These are phyloP conservation scores for Saturnispora kantuleensis DNA, from an alignment of 805 yeast species.

Conservation along the genomic window DNA sequence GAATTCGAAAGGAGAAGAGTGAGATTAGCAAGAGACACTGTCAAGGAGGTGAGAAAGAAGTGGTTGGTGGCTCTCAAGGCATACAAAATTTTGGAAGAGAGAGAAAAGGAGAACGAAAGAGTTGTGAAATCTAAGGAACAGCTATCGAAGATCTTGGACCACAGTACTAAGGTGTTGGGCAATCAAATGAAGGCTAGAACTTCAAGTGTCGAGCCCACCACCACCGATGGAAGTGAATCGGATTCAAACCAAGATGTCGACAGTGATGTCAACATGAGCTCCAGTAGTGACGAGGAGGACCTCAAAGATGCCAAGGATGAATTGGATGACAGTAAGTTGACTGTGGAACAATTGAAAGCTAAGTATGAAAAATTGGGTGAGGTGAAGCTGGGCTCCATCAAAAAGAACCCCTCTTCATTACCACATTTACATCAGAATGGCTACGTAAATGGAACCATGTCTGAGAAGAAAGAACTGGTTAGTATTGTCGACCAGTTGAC, in stretches of 20 bases:
- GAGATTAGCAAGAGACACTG: constrained; percentile 69
- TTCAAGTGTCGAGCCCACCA: constrained; percentile 12
- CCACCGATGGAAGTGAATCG: constrained; percentile 9
- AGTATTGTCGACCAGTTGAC: constrained; percentile 22
- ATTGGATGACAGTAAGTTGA: constrained; percentile 38
- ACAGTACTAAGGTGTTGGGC: constrained; percentile 81
- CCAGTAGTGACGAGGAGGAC: constrained; percentile 23
- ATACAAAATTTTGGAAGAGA: constrained; percentile 58
- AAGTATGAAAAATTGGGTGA: constrained; percentile 42
- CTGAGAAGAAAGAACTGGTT: constrained; percentile 4
- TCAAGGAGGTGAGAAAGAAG: constrained; percentile 75
- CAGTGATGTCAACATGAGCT: constrained; percentile 18
- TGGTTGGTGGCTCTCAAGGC: constrained; percentile 89
- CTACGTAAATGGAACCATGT: neutral
- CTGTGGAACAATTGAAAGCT: constrained; percentile 45
- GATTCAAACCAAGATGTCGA: constrained; percentile 11
- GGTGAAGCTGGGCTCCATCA: constrained; percentile 8
- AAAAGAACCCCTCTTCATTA: constrained; percentile 9
- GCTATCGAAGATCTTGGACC: constrained; percentile 77
- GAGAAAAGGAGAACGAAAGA: constrained; percentile 71
- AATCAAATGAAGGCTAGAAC: constrained; percentile 56
- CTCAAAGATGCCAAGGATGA: constrained; percentile 11
- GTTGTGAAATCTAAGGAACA: constrained; percentile 79
- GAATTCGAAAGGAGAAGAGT: constrained; percentile 65
- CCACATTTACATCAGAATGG: constrained; percentile 28